Conservation (phyloP, 257 asterid genomes). For the Solanum ossicruentum region DNA sequence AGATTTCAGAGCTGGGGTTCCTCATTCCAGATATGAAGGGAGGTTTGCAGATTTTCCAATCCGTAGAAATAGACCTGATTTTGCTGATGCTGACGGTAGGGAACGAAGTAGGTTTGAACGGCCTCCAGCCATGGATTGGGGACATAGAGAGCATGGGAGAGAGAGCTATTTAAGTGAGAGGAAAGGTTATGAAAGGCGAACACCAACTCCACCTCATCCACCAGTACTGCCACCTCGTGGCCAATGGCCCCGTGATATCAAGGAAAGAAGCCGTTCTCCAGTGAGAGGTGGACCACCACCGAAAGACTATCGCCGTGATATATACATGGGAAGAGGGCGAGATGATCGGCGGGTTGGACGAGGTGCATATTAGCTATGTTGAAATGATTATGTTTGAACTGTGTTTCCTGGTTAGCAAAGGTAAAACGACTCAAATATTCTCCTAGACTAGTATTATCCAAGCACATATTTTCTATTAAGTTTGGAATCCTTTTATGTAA, state of each 20-base stretch:
- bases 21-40: constrained; percentile 43
- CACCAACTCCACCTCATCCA: constrained; percentile 35
- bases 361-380: constrained; percentile 22
- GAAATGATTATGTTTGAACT: neutral
- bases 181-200: constrained; percentile 46
- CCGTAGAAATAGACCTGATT: constrained; percentile 32
- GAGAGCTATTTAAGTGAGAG: constrained; percentile 36
- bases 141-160: constrained; percentile 51
- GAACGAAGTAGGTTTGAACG: constrained; percentile 53
- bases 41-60: constrained; percentile 44
- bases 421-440: neutral
- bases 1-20: constrained; percentile 49
- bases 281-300: constrained; percentile 34
- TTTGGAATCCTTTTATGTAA: neutral
- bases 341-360: constrained; percentile 49
- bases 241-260: constrained; percentile 46
- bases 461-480: neutral
- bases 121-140: constrained; percentile 42
- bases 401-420: neutral
- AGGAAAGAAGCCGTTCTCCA: constrained; percentile 74
- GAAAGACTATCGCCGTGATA: constrained; percentile 39
- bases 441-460: neutral
- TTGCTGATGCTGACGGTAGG: constrained; percentile 33
- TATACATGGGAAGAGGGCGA: constrained; percentile 42
- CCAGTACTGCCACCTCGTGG: constrained; percentile 31